Evolutionary conservation across 176 grass and related monocot genomes (phyloP), one percentile per base, ranked within the genome.

Genomic region (Dendrocalamus sinicus): DNA sequence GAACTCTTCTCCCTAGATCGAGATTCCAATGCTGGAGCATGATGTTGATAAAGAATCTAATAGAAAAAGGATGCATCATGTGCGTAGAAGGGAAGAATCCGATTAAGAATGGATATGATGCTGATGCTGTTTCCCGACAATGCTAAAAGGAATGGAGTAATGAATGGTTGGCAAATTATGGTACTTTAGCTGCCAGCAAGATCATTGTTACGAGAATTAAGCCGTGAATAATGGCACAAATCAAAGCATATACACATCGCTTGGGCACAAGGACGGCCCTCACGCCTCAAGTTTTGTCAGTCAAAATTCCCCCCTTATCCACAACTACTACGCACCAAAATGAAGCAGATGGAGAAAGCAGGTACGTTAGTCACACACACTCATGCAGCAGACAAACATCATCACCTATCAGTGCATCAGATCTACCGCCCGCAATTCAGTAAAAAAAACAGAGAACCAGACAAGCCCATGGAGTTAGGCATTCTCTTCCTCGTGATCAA

Each of bases 121-220:
- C 24, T 15, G 60, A 83, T 83, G 80, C 67, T 87, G 89, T 80
- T 61, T 22, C 41, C 85, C 80, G 75, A 80, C 89, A 91, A 0
- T 12, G 60, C 75, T 47, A 68, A 65, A 75, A 76, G 35, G 52
- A 65, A 64, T 51, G 62, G 28, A 44, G 68, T 61, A 39, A 40
- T 16, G 43, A 12, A 10, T 41, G 11, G 82, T 47, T 44, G 46
- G 24, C 79, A 82, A 72, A 83, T 86, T 41, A 70, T 75, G 43
- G 62, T 32, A 32, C 75, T 84, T 68, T 45, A 75, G 45, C 16
- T 75, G 81, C 82, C 81, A 80, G 76, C 75, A 80, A 65, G 17
- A 80, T 84, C 62, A 14, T 35, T 24, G 76, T 64, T 75, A 70
- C 52, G 48, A 53, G 64, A 51, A 52, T 54, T 75, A 80, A 83